Base-by-base conservation (phyloP, 345 rosid species). In the Odontarrhena argentea region DNA sequence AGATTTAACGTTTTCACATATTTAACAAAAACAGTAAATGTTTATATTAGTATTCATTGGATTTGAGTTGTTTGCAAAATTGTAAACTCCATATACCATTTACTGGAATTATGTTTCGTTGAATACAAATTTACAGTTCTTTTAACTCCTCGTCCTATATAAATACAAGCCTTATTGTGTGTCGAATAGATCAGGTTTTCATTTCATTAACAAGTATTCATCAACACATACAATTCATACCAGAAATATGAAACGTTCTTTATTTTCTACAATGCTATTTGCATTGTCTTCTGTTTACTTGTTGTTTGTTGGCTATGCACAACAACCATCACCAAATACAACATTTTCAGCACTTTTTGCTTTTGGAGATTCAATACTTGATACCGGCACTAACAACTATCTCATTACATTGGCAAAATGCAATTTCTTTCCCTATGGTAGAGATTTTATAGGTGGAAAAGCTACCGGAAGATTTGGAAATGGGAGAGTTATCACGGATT, bases 331-430 rank as follows among this genome's bases (percentile, higher is more conserved):
- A 48, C 57, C 8, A 26, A 68, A 47, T 36, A 32, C 38, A 47
- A 10, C 28, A 38, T 9, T 42, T 43, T 30, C 65, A 12, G 65
- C 65, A 3, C 12, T 63, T 36, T 48, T 63, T 3, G 68, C 47
- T 12, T 84, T 86, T 9, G 88, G 92, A 2, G 88, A 86, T 49
- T 86, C 88, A 12, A 66, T 82, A 1, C 68, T 80, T 1, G 86
- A 82, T 65, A 51, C 88, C 5, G 85, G 92, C 11, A 86, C 84
- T 72, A 84, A 86, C 75, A 82, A 84, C 64, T 0, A 66, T 22
- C 41, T 79, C 11, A 0, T 0, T 1, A 80, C 85, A 4, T 11
- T 60, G 1, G 18, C 68, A 2, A 82, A 71, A 71, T 71, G 84
- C 71, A 72, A 82, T 48, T 81, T 85, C 28, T 68, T 61, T 8